These are phyloP conservation scores for Kwoniella shivajii DNA, from an alignment of 1,284 basidiomycete species.

Conservation along the genomic window DNA sequence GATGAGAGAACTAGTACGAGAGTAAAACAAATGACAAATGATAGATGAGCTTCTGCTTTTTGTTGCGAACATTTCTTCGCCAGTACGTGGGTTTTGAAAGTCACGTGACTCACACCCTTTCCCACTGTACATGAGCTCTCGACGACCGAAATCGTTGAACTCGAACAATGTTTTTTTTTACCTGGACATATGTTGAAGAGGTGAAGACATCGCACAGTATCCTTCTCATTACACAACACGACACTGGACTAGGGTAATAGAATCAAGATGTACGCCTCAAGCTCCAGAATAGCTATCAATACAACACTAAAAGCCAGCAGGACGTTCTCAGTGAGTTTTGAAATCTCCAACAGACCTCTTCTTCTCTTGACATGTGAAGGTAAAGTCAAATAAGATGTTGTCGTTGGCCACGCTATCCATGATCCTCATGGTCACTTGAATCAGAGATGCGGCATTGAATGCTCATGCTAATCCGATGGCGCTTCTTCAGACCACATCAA, in stretches of 20 bases:
- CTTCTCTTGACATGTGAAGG: background rate
- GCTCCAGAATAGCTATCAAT: constrained; percentile 27
- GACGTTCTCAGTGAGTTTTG: constrained; percentile 16
- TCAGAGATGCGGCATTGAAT: background rate
- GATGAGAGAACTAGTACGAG: background rate
- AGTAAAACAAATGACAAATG: background rate
- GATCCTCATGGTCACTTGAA: background rate
- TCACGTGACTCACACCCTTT: constrained; percentile 10
- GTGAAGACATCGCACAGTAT: too few relatives aligned
- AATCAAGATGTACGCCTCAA: constrained; percentile 34
- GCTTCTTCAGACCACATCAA: constrained; percentile 24
- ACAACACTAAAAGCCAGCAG: constrained; percentile 7
- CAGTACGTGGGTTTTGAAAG: background rate
- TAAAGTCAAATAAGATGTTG: too few relatives aligned
- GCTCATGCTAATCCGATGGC: background rate
- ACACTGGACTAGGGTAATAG: background rate
- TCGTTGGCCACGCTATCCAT: too few relatives aligned
- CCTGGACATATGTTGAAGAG: too few relatives aligned
- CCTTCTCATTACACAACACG: background rate
- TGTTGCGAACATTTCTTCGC: background rate
- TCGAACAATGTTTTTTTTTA: too few relatives aligned
- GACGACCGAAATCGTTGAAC: background rate
- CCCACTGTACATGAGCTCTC: background rate
- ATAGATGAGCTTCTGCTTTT: background rate
- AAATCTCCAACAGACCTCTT: background rate